Evolutionary conservation across 129 eudicot genomes (phyloP).

Genomic region (Dittrichia graveolens): DNA sequence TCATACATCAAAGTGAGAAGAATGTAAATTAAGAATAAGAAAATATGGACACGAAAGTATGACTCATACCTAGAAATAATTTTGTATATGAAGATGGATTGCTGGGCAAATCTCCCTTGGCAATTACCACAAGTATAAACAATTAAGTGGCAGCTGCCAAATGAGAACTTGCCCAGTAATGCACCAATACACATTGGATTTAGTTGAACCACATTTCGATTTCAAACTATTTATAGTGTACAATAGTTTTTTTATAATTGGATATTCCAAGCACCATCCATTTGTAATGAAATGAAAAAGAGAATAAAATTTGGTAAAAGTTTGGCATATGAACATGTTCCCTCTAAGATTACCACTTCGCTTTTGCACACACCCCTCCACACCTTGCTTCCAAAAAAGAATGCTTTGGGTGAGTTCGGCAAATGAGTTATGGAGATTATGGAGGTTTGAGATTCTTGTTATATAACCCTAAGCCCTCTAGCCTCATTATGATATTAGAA

Average conservation of each 20-base stretch:
- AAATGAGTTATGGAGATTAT: no score
- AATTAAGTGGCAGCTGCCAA: constrained; percentile 14
- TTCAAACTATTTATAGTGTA: constrained; percentile 24
- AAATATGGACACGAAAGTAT: no score
- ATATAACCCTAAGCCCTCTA: no score
- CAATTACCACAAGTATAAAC: background rate
- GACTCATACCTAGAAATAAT: background rate
- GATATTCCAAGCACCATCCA: constrained; percentile 25
- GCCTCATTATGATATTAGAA: no score
- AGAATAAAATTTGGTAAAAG: constrained; percentile 10
- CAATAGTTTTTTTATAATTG: constrained; percentile 17
- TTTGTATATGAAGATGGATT: constrained; percentile 2
- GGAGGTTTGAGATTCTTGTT: no score
- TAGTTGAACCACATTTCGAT: background rate
- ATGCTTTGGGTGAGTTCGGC: no score
- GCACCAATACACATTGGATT: constrained; percentile 6
- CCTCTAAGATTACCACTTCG: no score
- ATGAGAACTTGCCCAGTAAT: constrained; percentile 22
- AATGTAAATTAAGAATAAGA: no score
- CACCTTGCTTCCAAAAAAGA: no score
- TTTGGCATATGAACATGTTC: background rate
- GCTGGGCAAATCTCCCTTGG: constrained; percentile 36
- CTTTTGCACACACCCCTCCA: no score
- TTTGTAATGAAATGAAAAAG: background rate
- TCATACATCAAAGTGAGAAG: no score